These are phyloP conservation scores for Arthroderma uncinatum DNA, from an alignment of 2,329 filamentous ascomycete genomes.

Conservation along the genomic window DNA sequence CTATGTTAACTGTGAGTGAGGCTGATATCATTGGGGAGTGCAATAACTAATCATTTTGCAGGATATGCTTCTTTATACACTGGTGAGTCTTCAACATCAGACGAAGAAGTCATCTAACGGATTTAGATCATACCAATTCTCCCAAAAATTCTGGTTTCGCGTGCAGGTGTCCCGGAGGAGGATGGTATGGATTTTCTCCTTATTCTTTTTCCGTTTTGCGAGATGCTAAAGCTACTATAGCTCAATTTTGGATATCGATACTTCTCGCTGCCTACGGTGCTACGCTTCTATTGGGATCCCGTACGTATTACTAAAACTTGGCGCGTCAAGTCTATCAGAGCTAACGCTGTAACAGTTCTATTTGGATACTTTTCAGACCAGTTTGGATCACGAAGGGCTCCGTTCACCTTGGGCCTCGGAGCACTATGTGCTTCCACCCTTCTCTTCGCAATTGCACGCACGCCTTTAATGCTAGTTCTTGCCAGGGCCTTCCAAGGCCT, in stretches of 20 bases:
- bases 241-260: slow-evolving; percentile 41
- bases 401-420: slow-evolving; percentile 48
- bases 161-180: background rate
- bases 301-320: too few species aligned
- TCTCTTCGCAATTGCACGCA: slow-evolving; percentile 43
- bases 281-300: slow-evolving; percentile 50
- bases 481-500: slow-evolving; percentile 49
- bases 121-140: background rate
- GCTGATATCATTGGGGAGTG: too few species aligned
- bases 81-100: background rate
- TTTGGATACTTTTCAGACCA: slow-evolving; percentile 45
- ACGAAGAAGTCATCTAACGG: background rate
- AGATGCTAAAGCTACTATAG: background rate
- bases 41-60: background rate
- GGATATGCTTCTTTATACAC: background rate
- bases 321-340: background rate
- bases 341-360: slow-evolving; percentile 12
- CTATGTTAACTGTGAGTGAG: background rate
- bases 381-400: slow-evolving; percentile 42
- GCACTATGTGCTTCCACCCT: slow-evolving; percentile 45
- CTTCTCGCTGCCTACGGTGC: slow-evolving; percentile 63
- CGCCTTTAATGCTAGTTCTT: slow-evolving; percentile 38
- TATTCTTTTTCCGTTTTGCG: background rate
- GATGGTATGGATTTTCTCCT: background rate
- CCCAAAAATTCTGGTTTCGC: background rate